A percentile compares a stretch with the other conserved stretches of the same genome.
These are phyloP conservation scores for Dictyophora rubrovolvata DNA, from an alignment of 768 basidiomycete genomes.

Conservation along the genomic window DNA sequence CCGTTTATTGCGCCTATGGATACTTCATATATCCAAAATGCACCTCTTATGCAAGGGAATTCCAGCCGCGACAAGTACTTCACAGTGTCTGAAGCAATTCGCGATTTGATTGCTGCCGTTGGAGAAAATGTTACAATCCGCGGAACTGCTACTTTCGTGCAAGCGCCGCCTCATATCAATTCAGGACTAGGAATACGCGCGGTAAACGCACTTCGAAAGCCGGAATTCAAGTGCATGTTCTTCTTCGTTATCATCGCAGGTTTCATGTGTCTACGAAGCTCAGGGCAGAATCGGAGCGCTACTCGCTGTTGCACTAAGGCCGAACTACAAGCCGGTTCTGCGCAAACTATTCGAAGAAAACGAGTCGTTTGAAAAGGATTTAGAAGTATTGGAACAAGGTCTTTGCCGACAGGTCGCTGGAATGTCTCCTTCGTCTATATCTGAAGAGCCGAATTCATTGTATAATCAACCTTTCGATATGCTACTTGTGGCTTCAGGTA, in stretches of 20 bases:
- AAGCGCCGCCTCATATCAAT: constrained; percentile 28
- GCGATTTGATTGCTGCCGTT: constrained; percentile 60
- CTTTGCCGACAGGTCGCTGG: constrained; percentile 82
- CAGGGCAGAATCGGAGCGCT: constrained; percentile 56
- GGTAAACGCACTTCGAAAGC: constrained; percentile 38
- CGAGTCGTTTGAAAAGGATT: constrained; percentile 41
- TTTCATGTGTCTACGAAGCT: constrained; percentile 16
- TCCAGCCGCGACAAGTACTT: constrained; percentile 16
- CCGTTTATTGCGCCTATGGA: constrained; percentile 1
- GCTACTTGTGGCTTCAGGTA: constrained; percentile 14
- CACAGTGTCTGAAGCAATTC: constrained; percentile 55
- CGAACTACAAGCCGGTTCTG: constrained; percentile 20
- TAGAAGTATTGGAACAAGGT: constrained; percentile 57
- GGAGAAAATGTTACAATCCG: constrained; percentile 71
- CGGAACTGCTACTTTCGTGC: constrained; percentile 39
- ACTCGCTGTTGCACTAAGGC: constrained; percentile 36
- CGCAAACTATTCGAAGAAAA: constrained; percentile 28
- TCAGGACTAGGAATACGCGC: constrained; percentile 34
- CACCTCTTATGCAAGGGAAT: constrained; percentile 50
- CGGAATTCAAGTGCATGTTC: constrained; percentile 16
- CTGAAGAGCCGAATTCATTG: constrained; percentile 40
- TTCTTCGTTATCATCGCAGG: constrained; percentile 10
- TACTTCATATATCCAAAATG: constrained; percentile 31
- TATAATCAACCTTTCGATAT: constrained; percentile 64
- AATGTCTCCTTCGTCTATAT: constrained; percentile 51